Base-by-base conservation (phyloP, 192 early-diverging fungal genomes). In the Coemansia sp. region DNA sequence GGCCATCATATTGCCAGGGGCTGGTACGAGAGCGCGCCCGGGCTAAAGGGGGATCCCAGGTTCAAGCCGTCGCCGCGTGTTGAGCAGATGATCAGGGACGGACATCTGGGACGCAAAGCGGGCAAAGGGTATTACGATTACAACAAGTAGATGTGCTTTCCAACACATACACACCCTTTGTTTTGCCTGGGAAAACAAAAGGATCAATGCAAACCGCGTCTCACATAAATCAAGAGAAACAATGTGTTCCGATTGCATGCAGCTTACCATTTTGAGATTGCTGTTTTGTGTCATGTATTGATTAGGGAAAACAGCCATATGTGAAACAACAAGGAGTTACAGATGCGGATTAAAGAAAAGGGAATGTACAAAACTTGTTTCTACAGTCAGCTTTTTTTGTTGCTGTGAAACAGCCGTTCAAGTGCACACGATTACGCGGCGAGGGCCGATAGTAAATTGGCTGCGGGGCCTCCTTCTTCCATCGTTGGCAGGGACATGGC, bases 71-170 rank as follows among this genome's bases (percentile, higher is more conserved):
- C 62, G 18, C 38, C 51, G 6, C 44, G 36, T n/a, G 48, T 87
- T 15, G 73, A 82, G 39, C 62, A 76, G 56, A 73, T 85, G 52
- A 81, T 88, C 12, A 59, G 21, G 21, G 63, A 73, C 18, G 75
- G 75, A n/a, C 64, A 82, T 36, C 70, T 90, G 55, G 88, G 88
- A 12, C 81, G 86, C 46, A 88, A 90, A 76, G 68, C 74, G 26
- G 88, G 88, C 18, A 60, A 53, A 18, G 86, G 86, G 6, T 87
- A 84, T 64, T 87, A 87, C 73, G 35, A 63, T 9, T 87, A 87
- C 66, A 57, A 59, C 10, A 48, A 48, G 45, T 48, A n/a, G 5
- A 11, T 6, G 30, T 1, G 30, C 1, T 30, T 30, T 30, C 30
- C 3, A 30, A 30, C 30, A 30, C 30, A 30, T 3, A 30, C 30